Conservation (phyloP, 2,329 filamentous ascomycete species). For the Domatiomyces globalis region DNA sequence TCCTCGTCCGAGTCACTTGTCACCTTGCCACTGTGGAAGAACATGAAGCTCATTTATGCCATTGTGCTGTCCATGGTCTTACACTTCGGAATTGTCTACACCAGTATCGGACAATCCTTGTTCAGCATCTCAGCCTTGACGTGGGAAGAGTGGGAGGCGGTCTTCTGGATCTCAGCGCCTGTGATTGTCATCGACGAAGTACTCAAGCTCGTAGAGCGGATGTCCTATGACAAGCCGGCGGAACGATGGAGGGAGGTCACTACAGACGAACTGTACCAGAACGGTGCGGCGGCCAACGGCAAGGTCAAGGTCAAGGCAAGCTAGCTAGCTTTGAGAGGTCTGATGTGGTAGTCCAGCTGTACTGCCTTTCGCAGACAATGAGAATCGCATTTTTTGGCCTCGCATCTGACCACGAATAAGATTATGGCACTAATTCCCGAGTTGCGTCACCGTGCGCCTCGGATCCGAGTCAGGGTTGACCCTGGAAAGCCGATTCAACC, state of each 20-base stretch:
- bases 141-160: constrained; percentile 80
- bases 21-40: constrained; percentile 90
- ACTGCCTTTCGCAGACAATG: background rate
- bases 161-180: constrained; percentile 72
- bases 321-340: constrained; percentile 5
- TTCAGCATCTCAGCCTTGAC: constrained; percentile 87
- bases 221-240: constrained; percentile 36
- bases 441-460: too few species aligned
- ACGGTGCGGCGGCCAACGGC: constrained; percentile 13
- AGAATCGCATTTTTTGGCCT: too few species aligned
- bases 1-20: constrained; percentile 89
- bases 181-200: constrained; percentile 79
- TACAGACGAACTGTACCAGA: constrained; percentile 4
- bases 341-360: background rate
- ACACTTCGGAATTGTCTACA: constrained; percentile 88
- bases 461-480: too few species aligned
- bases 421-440: too few species aligned
- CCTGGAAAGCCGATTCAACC: too few species aligned
- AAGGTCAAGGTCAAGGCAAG: constrained; percentile 12
- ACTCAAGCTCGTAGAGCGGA: constrained; percentile 64
- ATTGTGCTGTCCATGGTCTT: constrained; percentile 85
- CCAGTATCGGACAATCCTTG: constrained; percentile 69
- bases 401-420: too few species aligned
- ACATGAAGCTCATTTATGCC: constrained; percentile 95
- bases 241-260: background rate